Conservation (phyloP, 768 basidiomycete species). For the Leccinum imitatum region DNA sequence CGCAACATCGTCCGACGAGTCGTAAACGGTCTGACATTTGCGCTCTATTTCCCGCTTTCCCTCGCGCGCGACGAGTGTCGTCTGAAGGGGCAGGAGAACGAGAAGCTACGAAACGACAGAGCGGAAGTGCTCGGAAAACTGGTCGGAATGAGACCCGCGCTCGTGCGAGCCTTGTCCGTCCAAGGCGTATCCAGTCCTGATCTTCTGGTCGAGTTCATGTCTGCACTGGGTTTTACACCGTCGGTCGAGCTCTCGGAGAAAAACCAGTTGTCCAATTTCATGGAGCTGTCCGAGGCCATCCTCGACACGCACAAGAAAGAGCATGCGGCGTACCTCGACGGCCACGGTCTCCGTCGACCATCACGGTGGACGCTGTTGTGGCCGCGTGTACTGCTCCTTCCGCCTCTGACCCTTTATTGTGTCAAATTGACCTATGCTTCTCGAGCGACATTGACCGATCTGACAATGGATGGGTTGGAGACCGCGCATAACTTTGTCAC, state of each 20-base stretch:
- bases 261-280: slow-evolving; percentile 13
- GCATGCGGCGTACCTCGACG: slow-evolving; percentile 31
- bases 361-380: slow-evolving; percentile 68
- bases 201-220: slow-evolving; percentile 25
- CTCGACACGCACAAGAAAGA: slow-evolving; percentile 30
- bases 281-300: slow-evolving; percentile 18
- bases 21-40: slow-evolving; percentile 10
- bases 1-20: slow-evolving; percentile 10
- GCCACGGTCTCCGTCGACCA: slow-evolving; percentile 58
- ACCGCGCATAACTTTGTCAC: slow-evolving; percentile 72
- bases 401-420: slow-evolving; percentile 60
- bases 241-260: slow-evolving; percentile 17
- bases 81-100: slow-evolving; percentile 56
- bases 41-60: slow-evolving; percentile 51
- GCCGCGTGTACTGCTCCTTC: slow-evolving; percentile 79
- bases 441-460: slow-evolving; percentile 53
- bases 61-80: slow-evolving; percentile 68
- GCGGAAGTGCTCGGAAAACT: slow-evolving; percentile 69
- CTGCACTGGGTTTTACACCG: slow-evolving; percentile 16
- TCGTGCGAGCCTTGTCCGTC: slow-evolving; percentile 36
- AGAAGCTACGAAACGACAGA: slow-evolving; percentile 62
- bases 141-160: slow-evolving; percentile 48
- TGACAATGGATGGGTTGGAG: slow-evolving; percentile 59
- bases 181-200: slow-evolving; percentile 6
- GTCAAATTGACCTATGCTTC: slow-evolving; percentile 55